Base-by-base conservation (phyloP, 2,329 filamentous ascomycete genomes). In the Ilyonectria sp. region DNA sequence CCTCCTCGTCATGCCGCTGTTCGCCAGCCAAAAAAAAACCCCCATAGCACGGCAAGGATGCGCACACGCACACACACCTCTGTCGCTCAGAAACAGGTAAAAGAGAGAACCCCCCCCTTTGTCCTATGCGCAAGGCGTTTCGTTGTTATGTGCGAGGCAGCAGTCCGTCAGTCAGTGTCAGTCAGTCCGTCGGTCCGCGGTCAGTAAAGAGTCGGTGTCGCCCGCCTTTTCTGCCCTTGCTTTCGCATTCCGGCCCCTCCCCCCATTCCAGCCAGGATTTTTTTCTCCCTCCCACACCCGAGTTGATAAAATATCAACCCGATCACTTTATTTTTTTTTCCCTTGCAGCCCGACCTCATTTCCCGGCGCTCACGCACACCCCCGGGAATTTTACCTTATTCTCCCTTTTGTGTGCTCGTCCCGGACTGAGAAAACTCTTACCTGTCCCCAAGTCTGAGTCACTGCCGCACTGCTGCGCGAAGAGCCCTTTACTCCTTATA, bases 251-350 rank as follows among this genome's bases (percentile, higher is more conserved):
- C 50, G 49, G 47, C 67, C 58, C 69, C 69, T 65, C 63, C 67
- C 69, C 71, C 72, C 71, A 73, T 75, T 76, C 69, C 68, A 73
- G 61, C 67, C 69, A 62, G 55, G 26, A 50, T 52, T 67, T 68
- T 71, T 69, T 71, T 64, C 73, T 75, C 47, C 69, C 72, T 75
- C 74, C 72, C 74, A 76, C 74, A 76, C 72, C 74, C 74, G 74
- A 66, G 74, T 72, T 75, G 72, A 70, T 73, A 75, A 75, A 71
- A 75, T 75, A 74, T 76, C 74, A 76, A 74, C 72, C 72, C 71
- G 68, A 75, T 71, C 75, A 72, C 66, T 66, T 69, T 75, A 68
- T 75, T 75, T 73, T 75, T 69, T 68, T 65, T 68, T 54, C 35
- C 44, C 65, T 65, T 73, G 59, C 64, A 68, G 65, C 71, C 63